These are phyloP conservation scores for Claviceps sp. DNA, from an alignment of 2,329 filamentous ascomycete genomes.

Conservation along the genomic window DNA sequence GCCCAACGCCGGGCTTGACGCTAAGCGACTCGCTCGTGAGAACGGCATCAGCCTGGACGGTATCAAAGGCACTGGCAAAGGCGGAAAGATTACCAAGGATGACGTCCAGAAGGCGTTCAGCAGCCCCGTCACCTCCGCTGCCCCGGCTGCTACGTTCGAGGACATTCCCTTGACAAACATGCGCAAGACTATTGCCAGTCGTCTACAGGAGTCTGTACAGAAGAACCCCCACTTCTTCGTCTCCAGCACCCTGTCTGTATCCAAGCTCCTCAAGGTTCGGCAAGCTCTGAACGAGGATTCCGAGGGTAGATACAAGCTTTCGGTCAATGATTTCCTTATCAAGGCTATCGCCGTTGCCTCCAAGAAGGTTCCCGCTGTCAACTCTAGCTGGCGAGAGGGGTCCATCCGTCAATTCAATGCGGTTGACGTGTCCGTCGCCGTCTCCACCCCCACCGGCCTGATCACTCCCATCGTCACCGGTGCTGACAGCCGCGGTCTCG, in stretches of 20 bases:
- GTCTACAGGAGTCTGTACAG: slow-evolving; percentile 75
- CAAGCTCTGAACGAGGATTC: slow-evolving; percentile 79
- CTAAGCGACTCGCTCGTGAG: slow-evolving; percentile 73
- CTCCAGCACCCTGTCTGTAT: slow-evolving; percentile 77
- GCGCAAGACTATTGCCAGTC: slow-evolving; percentile 94
- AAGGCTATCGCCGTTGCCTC: slow-evolving; percentile 85
- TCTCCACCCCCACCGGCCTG: slow-evolving; percentile 81
- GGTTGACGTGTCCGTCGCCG: slow-evolving; percentile 90
- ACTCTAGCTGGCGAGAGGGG: slow-evolving; percentile 87
- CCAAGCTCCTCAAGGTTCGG: slow-evolving; percentile 92
- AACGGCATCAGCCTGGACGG: slow-evolving; percentile 63
- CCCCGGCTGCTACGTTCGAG: slow-evolving; percentile 57
- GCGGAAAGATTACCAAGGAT: slow-evolving; percentile 78
- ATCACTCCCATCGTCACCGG: slow-evolving; percentile 96
- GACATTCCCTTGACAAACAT: slow-evolving; percentile 79
- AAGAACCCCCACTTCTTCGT: slow-evolving; percentile 99
- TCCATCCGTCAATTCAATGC: slow-evolving; percentile 86
- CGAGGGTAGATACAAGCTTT: slow-evolving; percentile 95
- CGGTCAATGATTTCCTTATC: slow-evolving; percentile 99
- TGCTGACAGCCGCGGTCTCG: slow-evolving; percentile 74
- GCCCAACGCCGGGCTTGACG: slow-evolving; percentile 57
- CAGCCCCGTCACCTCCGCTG: slow-evolving; percentile 32
- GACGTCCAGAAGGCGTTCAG: slow-evolving; percentile 82
- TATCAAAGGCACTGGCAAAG: slow-evolving; percentile 77
- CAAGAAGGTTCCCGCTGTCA: slow-evolving; percentile 88